Evolutionary conservation across 2,329 filamentous ascomycete genomes (phyloP), one percentile per base, ranked within the genome.

Genomic region (Nothopassalora personata): DNA sequence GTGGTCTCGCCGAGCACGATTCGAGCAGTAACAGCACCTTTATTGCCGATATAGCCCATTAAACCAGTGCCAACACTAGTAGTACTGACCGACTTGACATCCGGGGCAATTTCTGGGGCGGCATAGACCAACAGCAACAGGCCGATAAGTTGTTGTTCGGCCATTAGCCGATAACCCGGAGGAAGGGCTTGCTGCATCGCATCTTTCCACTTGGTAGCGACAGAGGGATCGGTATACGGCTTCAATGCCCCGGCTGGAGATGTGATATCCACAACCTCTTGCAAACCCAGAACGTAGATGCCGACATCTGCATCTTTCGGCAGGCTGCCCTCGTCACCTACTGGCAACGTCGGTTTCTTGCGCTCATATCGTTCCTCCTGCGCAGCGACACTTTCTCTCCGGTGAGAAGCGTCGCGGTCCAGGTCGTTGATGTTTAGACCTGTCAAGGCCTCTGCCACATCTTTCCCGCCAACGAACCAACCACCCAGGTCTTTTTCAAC

Each of bases 41-140:
- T 99, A 74, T 99, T 99, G 9, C 94, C 94, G 78, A 97, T 87
- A 70, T 96, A 96, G 0, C 93, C 93, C 74, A 95, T 84, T 47
- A 97, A 74, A 0, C 94, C 94, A 0, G 94, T 99, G 0, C 92
- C 93, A 7, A 97, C 87, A 58, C 85, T 88, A 4, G 86, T 86
- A 1, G 88, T 91, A 73, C 90, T 95, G 66, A 96, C 85, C 52
- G 90, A 89, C 62, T 86, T 89, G 67, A 97, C 83, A 2, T 87
- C 88, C 0, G 86, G 81, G 1, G 84, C 84, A 45, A 97, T 80
- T 8, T 86, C 82, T 0, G 91, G 86, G 0, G 92, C 90, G 2
- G 91, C 92, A 70, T 94, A 97, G 28, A 97, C 82, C 30, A 97
- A 79, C 2, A 97, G 79, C 45, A 96, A 79, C 23, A 99, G 75